A percentile compares a stretch with the other conserved stretches of the same genome.
phyloP scores from a whole-genome alignment of 495 filamentous ascomycete genomes.

The Hypomontagnella submonticulosa region DNA sequence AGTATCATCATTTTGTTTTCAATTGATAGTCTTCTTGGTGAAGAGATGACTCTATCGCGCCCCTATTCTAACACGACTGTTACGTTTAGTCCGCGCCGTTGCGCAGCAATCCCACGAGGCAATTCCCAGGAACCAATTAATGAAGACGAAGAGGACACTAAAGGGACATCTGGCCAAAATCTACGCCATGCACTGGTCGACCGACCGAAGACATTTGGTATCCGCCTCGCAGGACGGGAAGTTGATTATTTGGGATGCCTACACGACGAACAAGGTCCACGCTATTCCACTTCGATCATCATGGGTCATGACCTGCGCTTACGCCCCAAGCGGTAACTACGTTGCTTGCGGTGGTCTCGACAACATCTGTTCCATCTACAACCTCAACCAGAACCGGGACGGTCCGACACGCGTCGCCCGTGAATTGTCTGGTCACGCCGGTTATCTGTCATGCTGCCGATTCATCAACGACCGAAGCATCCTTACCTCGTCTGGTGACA shows the following conservation, averaged over 20 bases:
- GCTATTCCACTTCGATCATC: constrained; percentile 98
- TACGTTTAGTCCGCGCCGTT: constrained; percentile 82
- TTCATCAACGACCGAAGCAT: constrained; percentile 99
- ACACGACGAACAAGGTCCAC: constrained; percentile 99
- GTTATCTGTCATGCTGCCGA: constrained; percentile 97
- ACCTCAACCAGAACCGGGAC: constrained; percentile 91
- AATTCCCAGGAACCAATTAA: constrained; percentile 86
- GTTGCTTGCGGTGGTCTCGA: constrained; percentile 98
- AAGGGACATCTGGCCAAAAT: constrained; percentile 99
- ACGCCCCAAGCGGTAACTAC: constrained; percentile 97
- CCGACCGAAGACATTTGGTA: constrained; percentile 95
- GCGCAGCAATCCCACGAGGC: constrained; percentile 88
- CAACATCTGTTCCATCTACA: constrained; percentile 99
- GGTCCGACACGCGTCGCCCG: constrained; percentile 96
- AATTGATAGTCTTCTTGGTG: constrained; percentile 16
- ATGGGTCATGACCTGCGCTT: constrained; percentile 99
- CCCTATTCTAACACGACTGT: constrained; percentile 10
- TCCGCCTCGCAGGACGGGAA: constrained; percentile 99
- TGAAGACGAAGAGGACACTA: constrained; percentile 94
- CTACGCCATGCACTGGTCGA: constrained; percentile 99
- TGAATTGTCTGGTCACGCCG: constrained; percentile 95
- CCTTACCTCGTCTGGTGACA: constrained; percentile 96
- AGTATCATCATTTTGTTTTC: constrained; percentile 55
- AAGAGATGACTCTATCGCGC: constrained; percentile 7
- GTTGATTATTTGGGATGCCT: constrained; percentile 99